Percentiles rank a stretch among this genome's conserved stretches.
Evolutionary conservation across 345 rosid genomes (phyloP).

Genomic region (Eucalyptus fibrosa): DNA sequence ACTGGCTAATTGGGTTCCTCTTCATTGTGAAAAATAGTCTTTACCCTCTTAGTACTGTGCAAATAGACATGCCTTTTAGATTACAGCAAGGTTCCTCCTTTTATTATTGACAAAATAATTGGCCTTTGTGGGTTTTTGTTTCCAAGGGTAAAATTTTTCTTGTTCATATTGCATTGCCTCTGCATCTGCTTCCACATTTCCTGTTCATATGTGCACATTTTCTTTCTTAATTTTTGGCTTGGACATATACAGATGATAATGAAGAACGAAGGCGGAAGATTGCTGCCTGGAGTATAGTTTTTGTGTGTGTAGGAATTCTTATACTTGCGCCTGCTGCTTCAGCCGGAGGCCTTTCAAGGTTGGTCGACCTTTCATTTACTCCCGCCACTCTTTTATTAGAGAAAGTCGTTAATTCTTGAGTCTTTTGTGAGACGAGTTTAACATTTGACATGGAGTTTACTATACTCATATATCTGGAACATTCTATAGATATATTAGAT

Average conservation of each 20-base stretch:
- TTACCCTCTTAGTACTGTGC: not conserved
- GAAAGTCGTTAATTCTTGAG: not conserved
- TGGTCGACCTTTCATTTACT: not conserved
- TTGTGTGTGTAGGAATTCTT: constrained; percentile 58
- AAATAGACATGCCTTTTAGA: not conserved
- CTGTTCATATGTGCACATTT: not conserved
- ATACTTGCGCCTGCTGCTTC: constrained; percentile 66
- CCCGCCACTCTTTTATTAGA: not conserved
- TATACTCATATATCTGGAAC: not conserved
- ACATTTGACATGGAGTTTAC: not conserved
- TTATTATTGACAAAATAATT: not conserved
- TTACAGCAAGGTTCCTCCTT: not conserved
- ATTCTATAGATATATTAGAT: not conserved
- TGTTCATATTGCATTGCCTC: not conserved
- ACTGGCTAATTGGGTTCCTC: not conserved
- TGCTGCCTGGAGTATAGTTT: constrained; percentile 84
- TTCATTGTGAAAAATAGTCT: not conserved
- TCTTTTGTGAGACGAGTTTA: not conserved
- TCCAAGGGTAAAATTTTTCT: not conserved
- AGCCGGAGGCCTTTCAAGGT: constrained; percentile 55
- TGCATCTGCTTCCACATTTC: not conserved
- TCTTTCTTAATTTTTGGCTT: not conserved
- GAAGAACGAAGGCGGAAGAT: constrained; percentile 46
- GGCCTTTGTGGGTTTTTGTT: not conserved
- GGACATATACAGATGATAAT: constrained; percentile 26